Evolutionary conservation across 2,329 filamentous ascomycete species (phyloP).

Genomic region (Penicillium brevicompactum): DNA sequence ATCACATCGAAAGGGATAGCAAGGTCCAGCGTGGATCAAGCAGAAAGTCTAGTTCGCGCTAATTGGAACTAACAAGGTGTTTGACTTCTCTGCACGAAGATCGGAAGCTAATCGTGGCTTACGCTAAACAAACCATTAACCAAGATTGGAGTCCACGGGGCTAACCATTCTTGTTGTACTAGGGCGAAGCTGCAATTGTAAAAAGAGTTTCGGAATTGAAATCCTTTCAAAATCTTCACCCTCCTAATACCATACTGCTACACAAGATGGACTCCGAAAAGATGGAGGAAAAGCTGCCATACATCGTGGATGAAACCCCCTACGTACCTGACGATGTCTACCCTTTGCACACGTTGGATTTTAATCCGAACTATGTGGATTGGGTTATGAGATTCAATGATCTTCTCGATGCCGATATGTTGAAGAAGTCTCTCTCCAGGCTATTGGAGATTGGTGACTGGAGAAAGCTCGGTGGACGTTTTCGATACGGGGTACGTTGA

Average conservation of each 20-base stretch:
- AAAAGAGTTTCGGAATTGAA: not conserved
- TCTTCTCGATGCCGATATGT: conserved; percentile 6
- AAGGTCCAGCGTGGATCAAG: too few species aligned
- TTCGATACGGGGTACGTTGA: not conserved
- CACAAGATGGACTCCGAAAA: not conserved
- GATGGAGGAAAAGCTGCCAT: not conserved
- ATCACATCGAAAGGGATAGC: too few species aligned
- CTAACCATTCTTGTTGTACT: too few species aligned
- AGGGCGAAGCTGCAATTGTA: too few species aligned
- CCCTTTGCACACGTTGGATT: conserved; percentile 3
- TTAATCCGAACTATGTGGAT: conserved; percentile 4
- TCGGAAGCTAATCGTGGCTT: too few species aligned
- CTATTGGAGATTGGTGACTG: conserved; percentile 7
- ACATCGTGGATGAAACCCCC: not conserved
- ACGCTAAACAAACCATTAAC: too few species aligned
- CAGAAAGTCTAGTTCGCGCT: too few species aligned
- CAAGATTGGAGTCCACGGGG: too few species aligned
- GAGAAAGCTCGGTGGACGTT: conserved; percentile 8
- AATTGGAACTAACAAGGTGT: too few species aligned
- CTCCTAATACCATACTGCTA: not conserved
- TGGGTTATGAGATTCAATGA: conserved; percentile 6
- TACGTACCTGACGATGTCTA: conserved; percentile 5
- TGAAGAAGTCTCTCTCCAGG: conserved; percentile 1
- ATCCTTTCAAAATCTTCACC: not conserved
- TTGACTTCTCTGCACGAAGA: too few species aligned